These are phyloP conservation scores for Penicillium soppii DNA, from an alignment of 495 filamentous ascomycete species.

Conservation along the genomic window DNA sequence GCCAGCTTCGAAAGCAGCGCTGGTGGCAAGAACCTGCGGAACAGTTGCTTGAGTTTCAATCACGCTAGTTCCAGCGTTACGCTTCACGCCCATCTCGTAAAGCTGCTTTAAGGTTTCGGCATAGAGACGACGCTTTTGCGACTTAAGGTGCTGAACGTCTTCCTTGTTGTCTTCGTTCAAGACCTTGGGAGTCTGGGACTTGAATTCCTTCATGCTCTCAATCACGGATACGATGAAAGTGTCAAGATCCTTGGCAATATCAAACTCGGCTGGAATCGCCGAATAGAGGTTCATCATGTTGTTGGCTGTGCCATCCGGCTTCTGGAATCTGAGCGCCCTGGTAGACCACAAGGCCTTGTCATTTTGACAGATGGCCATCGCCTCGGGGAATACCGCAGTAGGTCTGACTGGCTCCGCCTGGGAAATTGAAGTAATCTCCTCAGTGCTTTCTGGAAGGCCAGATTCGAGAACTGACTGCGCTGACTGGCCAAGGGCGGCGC, in stretches of 20 bases:
- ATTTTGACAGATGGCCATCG: slow-evolving; percentile 52
- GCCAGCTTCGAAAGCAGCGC: slow-evolving; percentile 31
- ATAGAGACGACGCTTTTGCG: slow-evolving; percentile 85
- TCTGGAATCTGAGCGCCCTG: slow-evolving; percentile 67
- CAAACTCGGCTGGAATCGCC: slow-evolving; percentile 48
- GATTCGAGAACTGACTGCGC: slow-evolving; percentile 61
- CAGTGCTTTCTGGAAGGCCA: slow-evolving; percentile 58
- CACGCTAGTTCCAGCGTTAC: slow-evolving; percentile 67
- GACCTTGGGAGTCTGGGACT: slow-evolving; percentile 72
- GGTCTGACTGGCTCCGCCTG: slow-evolving; percentile 17
- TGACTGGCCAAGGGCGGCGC: slow-evolving; percentile 69
- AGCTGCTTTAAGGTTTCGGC: slow-evolving; percentile 80
- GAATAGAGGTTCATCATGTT: slow-evolving; percentile 61
- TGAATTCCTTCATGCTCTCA: slow-evolving; percentile 66
- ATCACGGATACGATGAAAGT: slow-evolving; percentile 65
- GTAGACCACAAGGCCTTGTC: slow-evolving; percentile 54
- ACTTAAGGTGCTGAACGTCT: slow-evolving; percentile 80
- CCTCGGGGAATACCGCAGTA: slow-evolving; percentile 35
- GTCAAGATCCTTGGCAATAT: slow-evolving; percentile 61
- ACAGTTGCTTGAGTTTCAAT: slow-evolving; percentile 71
- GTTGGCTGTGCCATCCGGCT: slow-evolving; percentile 60
- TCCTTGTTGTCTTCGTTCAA: slow-evolving; percentile 82
- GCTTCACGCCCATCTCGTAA: slow-evolving; percentile 83
- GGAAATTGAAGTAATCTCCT: slow-evolving; percentile 15
- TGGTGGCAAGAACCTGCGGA: slow-evolving; percentile 61